Base-by-base conservation (phyloP, 2,329 filamentous ascomycete genomes). In the Furcasterigmium sp. region DNA sequence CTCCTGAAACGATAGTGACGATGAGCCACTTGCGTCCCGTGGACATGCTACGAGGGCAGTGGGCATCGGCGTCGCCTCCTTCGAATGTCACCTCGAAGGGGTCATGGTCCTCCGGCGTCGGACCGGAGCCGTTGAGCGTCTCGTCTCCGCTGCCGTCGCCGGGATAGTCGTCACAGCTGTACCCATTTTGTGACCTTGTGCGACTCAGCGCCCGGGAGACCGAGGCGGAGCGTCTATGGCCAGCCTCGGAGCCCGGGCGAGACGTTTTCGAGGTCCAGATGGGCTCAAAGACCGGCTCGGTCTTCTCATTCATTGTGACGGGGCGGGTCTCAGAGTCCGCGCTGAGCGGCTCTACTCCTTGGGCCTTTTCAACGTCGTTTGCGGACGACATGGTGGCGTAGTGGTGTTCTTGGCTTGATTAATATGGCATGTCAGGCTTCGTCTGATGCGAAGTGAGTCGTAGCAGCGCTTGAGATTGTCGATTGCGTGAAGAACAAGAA, bases 11-110 rank as follows among this genome's bases (percentile, higher is more conserved):
- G 45, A 95, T 84, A 28, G 81, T 52, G 1, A 91, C 82, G 48
- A 95, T 84, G 23, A 81, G 44, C 91, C 91, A 96, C 58, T 91
- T 91, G 48, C 80, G 76, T n/a, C 64, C 58, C 15, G 62, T 73
- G 14, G 63, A 67, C 68, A 88, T 81, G 59, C 78, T 88, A 46
- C 84, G 79, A 1, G 91, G 91, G 53, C 84, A 86, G 62, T 80
- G 59, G 0, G 85, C 83, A 58, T 96, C 91, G 38, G 70, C 65
- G 45, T 89, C 82, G 5, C 73, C 75, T 13, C 78, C 80, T 30
- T 91, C 85, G 77, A 86, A 96, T 7, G 64, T 64, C 17, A 97
- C 89, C 48, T 88, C 76, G 53, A 80, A 91, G 0, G 68, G 65
- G 39, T 76, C 69, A 42, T 64, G 67, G 11, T 64, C 62, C 11